phyloP scores from a whole-genome alignment of 1,284 basidiomycete species.

The Puccinia novopanici region DNA sequence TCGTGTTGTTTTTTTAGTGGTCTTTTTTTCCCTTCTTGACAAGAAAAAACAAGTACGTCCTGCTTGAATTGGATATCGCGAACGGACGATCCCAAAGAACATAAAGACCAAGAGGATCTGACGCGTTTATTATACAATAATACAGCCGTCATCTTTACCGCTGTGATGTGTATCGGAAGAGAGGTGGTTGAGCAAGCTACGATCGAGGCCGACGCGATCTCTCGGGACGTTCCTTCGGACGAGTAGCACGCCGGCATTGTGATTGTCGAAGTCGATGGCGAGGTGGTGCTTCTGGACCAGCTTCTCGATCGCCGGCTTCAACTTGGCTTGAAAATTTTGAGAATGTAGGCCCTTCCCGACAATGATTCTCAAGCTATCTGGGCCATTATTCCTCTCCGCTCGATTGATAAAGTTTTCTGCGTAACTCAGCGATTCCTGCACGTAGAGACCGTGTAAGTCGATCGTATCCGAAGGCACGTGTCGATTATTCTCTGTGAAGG shows the following conservation, averaged over 20 bases:
- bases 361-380: conserved; percentile 61
- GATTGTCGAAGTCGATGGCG: conserved; percentile 74
- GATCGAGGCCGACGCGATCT: background rate
- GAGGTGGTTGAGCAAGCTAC: background rate
- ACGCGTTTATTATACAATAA: background rate
- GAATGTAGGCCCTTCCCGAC: conserved; percentile 83
- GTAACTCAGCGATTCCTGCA: conserved; percentile 69
- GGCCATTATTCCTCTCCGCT: conserved; percentile 63
- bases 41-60: background rate
- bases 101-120: background rate
- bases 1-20: background rate
- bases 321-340: conserved; percentile 74
- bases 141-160: background rate
- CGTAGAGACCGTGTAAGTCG: conserved; percentile 79
- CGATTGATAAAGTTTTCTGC: conserved; percentile 2
- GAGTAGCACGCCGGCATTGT: conserved; percentile 81
- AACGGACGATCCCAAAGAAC: background rate
- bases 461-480: conserved; percentile 73
- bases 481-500: conserved; percentile 74
- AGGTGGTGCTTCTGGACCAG: conserved; percentile 70
- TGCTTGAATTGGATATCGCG: background rate
- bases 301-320: conserved; percentile 89
- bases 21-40: background rate
- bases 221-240: conserved; percentile 68
- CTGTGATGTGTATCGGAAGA: background rate